Percentiles rank a stretch among this genome's conserved stretches.
phyloP scores from a whole-genome alignment of 1,139 yeast genomes.

The Magnusiomyces tetraspermus region DNA sequence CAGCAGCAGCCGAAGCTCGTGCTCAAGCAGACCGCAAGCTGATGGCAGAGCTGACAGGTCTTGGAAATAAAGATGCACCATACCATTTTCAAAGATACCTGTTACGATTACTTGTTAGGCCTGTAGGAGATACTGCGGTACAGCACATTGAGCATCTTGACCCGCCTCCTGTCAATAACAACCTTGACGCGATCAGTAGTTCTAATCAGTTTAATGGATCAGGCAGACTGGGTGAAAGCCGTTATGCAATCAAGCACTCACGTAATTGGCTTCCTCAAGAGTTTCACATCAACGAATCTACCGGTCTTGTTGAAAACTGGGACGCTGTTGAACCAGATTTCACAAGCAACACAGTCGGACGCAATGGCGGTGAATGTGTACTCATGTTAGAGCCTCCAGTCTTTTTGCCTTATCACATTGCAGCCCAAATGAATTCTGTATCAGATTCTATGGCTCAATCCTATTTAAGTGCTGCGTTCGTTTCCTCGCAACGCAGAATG shows the following conservation, averaged over 20 bases:
- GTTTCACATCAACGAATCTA: constrained; percentile 13
- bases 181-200: neutral
- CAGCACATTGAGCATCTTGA: constrained; percentile 4
- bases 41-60: constrained; percentile 1
- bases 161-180: constrained; percentile 2
- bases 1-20: neutral
- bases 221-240: neutral
- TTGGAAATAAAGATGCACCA: neutral
- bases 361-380: constrained; percentile 28
- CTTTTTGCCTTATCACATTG: constrained; percentile 21
- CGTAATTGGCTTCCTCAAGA: constrained; percentile 23
- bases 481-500: neutral
- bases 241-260: constrained; percentile 21
- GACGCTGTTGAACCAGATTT: constrained; percentile 19
- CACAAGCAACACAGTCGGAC: constrained; percentile 19
- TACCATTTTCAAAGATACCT: constrained; percentile 11
- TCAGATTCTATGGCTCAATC: constrained; percentile 7
- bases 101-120: constrained; percentile 12
- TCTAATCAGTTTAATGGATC: neutral
- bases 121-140: constrained; percentile 1
- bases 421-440: constrained; percentile 21
- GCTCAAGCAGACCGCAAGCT: neutral
- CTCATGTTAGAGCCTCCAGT: constrained; percentile 30
- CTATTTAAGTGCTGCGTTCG: constrained; percentile 8
- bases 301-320: constrained; percentile 19